phyloP scores from a whole-genome alignment of 2,329 filamentous ascomycete genomes.

The Neoarthrinium moseri region DNA sequence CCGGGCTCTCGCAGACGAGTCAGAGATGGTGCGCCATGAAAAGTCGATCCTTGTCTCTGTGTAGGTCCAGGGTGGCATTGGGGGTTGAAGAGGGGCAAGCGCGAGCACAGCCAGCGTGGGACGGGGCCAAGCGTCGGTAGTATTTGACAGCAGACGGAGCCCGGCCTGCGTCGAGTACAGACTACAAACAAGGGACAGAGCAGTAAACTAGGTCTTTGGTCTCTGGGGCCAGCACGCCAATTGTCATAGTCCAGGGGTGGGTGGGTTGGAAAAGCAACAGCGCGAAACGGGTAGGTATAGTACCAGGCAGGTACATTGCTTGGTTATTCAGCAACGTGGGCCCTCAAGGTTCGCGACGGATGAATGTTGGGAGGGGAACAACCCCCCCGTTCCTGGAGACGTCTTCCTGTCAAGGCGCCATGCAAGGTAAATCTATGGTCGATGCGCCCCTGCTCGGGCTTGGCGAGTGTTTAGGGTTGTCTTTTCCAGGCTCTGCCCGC shows the following conservation, averaged over 20 bases:
- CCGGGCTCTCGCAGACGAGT: background rate
- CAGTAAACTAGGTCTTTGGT: too few relatives aligned
- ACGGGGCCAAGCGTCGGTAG: too few relatives aligned
- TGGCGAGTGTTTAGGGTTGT: constrained; percentile 1
- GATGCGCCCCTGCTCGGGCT: constrained; percentile 7
- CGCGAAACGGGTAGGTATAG: too few relatives aligned
- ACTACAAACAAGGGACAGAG: too few relatives aligned
- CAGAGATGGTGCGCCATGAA: constrained; percentile 1
- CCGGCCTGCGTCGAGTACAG: too few relatives aligned
- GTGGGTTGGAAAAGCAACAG: background rate
- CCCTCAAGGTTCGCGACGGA: background rate
- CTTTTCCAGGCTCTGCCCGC: background rate
- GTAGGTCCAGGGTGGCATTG: background rate
- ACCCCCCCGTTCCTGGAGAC: background rate
- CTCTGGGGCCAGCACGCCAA: too few relatives aligned
- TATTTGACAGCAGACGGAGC: too few relatives aligned
- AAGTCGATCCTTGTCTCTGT: background rate
- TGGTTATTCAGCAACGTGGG: background rate
- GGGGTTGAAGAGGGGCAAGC: too few relatives aligned
- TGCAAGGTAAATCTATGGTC: constrained; percentile 8
- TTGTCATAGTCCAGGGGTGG: background rate
- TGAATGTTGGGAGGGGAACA: background rate
- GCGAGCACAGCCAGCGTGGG: too few relatives aligned
- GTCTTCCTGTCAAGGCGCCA: background rate
- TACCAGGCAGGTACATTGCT: background rate